Evolutionary conservation across 2,329 filamentous ascomycete genomes (phyloP).

Genomic region (Pseudogymnoascus sp.): DNA sequence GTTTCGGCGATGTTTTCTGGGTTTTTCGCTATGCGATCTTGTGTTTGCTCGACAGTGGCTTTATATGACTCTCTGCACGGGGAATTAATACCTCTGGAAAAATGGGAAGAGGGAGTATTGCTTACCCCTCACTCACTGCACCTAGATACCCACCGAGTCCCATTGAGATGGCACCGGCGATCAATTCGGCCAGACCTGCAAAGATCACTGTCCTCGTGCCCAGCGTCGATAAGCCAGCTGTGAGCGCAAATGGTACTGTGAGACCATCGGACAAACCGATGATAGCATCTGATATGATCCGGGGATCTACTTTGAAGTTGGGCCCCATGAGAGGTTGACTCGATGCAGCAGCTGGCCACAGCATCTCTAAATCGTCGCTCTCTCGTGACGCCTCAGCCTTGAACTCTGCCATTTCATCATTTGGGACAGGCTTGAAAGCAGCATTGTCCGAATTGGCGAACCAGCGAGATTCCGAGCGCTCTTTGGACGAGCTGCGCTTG

Average conservation of each 20-base stretch:
- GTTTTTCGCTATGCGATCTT: slow-evolving; percentile 21
- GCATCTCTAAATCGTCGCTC: slow-evolving; percentile 4
- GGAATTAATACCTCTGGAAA: not conserved
- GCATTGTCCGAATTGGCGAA: not conserved
- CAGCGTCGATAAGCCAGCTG: slow-evolving; percentile 46
- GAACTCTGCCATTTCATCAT: not conserved
- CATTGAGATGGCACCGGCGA: slow-evolving; percentile 57
- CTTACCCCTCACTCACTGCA: slow-evolving; percentile 38
- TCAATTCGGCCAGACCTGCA: slow-evolving; percentile 53
- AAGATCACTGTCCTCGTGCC: slow-evolving; percentile 48
- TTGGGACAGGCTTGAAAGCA: slow-evolving; percentile 4
- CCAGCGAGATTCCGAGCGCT: not conserved
- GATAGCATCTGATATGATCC: slow-evolving; percentile 45
- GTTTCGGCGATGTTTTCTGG: slow-evolving; percentile 22
- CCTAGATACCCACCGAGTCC: slow-evolving; percentile 54
- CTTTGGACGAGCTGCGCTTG: not conserved
- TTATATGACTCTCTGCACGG: slow-evolving; percentile 25
- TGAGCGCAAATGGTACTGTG: slow-evolving; percentile 57
- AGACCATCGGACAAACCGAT: slow-evolving; percentile 57
- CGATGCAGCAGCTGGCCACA: not conserved
- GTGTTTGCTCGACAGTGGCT: slow-evolving; percentile 23
- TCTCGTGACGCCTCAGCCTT: not conserved
- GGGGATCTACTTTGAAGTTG: slow-evolving; percentile 22
- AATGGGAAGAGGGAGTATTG: not conserved
- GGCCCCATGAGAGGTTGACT: not conserved